Evolutionary conservation across 352 stramenopile species (phyloP).

Genomic region (Pythium apleroticum): DNA sequence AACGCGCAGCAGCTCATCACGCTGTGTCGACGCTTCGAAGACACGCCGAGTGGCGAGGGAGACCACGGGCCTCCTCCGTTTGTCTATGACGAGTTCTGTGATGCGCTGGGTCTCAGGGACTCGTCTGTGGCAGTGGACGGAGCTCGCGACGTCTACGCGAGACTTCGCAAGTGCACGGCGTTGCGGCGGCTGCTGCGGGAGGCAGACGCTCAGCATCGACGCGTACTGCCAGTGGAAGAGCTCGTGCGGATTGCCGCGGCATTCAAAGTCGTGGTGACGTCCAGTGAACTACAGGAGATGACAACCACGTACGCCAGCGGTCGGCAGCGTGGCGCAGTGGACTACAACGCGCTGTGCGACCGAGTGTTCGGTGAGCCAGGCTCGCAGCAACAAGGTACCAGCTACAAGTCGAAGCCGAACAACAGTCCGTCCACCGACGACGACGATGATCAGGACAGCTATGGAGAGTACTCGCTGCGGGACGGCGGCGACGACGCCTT

Average conservation of each 20-base stretch:
- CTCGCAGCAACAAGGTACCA: not conserved
- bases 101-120: constrained; percentile 32
- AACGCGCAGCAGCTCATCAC: constrained; percentile 74
- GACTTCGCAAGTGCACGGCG: constrained; percentile 8
- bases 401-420: not conserved
- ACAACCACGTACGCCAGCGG: not conserved
- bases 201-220: not conserved
- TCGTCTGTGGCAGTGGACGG: not conserved
- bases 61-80: constrained; percentile 28
- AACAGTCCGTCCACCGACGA: not conserved
- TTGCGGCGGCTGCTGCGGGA: constrained; percentile 15
- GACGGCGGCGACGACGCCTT: constrained; percentile 8
- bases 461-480: constrained; percentile 8
- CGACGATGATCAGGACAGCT: not conserved
- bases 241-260: constrained; percentile 3
- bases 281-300: constrained; percentile 15
- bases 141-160: constrained; percentile 5
- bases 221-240: constrained; percentile 3
- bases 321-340: constrained; percentile 1
- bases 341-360: constrained; percentile 28
- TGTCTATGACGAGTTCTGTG: constrained; percentile 63
- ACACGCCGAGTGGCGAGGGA: not conserved
- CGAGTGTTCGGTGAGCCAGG: constrained; percentile 19
- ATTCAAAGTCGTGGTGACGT: constrained; percentile 14
- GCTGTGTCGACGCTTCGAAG: constrained; percentile 44